A percentile compares a stretch with the other conserved stretches of the same genome.
Conservation (phyloP, 257 asterid species). For the Verbena officinalis region DNA sequence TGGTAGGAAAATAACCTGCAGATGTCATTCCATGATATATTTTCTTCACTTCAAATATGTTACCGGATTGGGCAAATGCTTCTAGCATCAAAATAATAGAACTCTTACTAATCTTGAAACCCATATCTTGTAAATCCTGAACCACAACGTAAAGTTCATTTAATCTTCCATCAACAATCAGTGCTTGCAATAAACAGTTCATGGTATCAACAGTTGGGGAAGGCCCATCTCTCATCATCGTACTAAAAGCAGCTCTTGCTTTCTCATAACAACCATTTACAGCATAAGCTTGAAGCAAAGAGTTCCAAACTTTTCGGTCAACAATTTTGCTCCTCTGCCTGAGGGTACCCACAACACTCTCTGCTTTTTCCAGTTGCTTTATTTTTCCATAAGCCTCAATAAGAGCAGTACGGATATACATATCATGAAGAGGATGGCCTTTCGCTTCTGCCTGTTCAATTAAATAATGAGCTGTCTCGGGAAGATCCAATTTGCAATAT, state of each 20-base stretch:
- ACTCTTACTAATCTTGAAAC: constrained; percentile 86
- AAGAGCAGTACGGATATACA: constrained; percentile 55
- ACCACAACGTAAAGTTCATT: constrained; percentile 86
- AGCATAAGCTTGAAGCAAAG: constrained; percentile 83
- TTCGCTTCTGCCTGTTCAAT: constrained; percentile 58
- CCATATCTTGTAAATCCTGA: constrained; percentile 97
- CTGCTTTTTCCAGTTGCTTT: constrained; percentile 82
- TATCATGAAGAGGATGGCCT: constrained; percentile 55
- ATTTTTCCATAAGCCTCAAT: constrained; percentile 77
- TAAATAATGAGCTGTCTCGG: constrained; percentile 83
- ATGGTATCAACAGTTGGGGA: constrained; percentile 85
- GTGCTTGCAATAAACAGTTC: constrained; percentile 80
- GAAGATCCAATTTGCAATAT: constrained; percentile 75
- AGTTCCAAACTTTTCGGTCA: constrained; percentile 82
- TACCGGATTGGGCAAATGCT: constrained; percentile 84
- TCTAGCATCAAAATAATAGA: constrained; percentile 89
- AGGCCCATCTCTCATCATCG: constrained; percentile 95
- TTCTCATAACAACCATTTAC: constrained; percentile 83
- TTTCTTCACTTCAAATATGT: constrained; percentile 84
- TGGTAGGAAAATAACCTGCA: constrained; percentile 92
- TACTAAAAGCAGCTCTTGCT: constrained; percentile 89
- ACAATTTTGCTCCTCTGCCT: constrained; percentile 49
- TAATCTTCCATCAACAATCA: constrained; percentile 75
- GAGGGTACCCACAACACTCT: constrained; percentile 64
- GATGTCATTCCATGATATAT: constrained; percentile 90